These are phyloP conservation scores for Plasmodium yoelii DNA, from an alignment of 169 alveolate genomes.

Conservation along the genomic window DNA sequence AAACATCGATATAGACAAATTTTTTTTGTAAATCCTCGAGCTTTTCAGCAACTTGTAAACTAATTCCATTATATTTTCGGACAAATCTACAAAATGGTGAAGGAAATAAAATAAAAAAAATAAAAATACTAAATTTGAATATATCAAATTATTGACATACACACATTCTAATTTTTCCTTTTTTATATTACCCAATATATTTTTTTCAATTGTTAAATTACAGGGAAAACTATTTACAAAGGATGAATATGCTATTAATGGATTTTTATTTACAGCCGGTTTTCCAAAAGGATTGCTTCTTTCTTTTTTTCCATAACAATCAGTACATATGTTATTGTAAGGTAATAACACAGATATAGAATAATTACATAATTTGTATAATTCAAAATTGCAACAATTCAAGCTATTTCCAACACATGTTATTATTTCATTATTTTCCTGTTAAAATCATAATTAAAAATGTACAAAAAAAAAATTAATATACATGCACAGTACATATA, in stretches of 20 bases:
- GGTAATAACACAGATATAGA: constrained; percentile 58
- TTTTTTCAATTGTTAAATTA: constrained; percentile 39
- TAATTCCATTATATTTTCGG: constrained; percentile 52
- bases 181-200: constrained; percentile 8
- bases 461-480: neutral
- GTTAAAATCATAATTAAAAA: neutral
- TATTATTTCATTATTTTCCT: constrained; percentile 80
- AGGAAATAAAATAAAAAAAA: neutral
- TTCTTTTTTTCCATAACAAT: constrained; percentile 59
- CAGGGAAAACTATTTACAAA: constrained; percentile 55
- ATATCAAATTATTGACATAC: neutral
- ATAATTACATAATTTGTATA: constrained; percentile 73
- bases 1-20: constrained; percentile 42
- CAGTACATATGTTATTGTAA: constrained; percentile 31
- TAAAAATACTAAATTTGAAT: neutral
- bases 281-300: constrained; percentile 54
- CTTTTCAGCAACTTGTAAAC: constrained; percentile 59
- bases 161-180: constrained; percentile 3
- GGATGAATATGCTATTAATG: constrained; percentile 40
- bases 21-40: constrained; percentile 59
- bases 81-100: constrained; percentile 9
- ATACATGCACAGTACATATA: neutral
- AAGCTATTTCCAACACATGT: constrained; percentile 80
- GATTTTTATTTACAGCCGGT: constrained; percentile 16
- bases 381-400: constrained; percentile 74